Conservation (phyloP, 73 alveolate genomes). For the Tetrahymena malaccensis region DNA sequence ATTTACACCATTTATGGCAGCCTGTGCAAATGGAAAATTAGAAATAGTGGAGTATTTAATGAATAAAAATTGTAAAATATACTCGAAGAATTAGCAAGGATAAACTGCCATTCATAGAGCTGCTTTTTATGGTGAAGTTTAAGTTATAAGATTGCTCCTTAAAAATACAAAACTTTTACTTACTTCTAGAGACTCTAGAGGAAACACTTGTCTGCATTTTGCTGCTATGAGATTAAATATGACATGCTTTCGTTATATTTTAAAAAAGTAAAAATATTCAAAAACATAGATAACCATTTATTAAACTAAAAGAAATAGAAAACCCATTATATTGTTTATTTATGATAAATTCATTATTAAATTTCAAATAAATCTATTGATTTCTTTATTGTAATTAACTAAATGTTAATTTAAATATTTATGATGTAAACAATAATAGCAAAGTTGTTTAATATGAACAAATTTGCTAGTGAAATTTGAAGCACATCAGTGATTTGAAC, state of each 20-base stretch:
- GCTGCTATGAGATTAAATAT: background rate
- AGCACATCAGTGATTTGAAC: too few relatives aligned
- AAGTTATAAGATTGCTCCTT: background rate
- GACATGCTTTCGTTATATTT: background rate
- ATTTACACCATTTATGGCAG: background rate
- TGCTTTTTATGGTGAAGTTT: background rate
- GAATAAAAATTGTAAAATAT: background rate
- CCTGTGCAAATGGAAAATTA: background rate
- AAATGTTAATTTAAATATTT: too few relatives aligned
- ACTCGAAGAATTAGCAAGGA: background rate
- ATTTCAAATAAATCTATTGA: too few relatives aligned
- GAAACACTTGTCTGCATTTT: background rate
- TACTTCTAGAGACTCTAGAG: background rate
- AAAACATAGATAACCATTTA: too few relatives aligned
- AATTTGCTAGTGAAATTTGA: too few relatives aligned
- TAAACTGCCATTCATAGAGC: background rate
- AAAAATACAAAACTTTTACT: background rate
- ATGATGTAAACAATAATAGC: too few relatives aligned
- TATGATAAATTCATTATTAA: too few relatives aligned
- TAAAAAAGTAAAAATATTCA: background rate
- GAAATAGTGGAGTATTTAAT: background rate
- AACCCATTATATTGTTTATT: too few relatives aligned
- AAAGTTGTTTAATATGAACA: too few relatives aligned
- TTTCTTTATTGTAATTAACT: too few relatives aligned
- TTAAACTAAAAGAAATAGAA: too few relatives aligned